Evolutionary conservation across 495 filamentous ascomycete species (phyloP).

Genomic region (Chaetomium cochliodes): DNA sequence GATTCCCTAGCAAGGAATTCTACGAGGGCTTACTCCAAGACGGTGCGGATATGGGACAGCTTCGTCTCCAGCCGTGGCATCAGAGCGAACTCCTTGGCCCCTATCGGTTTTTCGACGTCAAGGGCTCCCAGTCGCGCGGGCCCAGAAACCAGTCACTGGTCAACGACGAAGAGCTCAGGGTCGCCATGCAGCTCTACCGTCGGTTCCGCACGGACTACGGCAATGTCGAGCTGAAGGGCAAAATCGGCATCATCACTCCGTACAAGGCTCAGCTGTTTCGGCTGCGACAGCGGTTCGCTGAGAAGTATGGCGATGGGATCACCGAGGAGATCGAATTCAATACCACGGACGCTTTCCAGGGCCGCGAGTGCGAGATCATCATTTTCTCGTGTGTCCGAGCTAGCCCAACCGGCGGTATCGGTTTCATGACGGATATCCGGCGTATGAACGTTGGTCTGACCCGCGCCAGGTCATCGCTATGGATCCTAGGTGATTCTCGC

Average conservation of each 20-base stretch:
- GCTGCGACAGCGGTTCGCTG: slow-evolving; percentile 68
- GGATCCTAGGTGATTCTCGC: slow-evolving; percentile 88
- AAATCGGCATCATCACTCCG: slow-evolving; percentile 94
- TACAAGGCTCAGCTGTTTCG: slow-evolving; percentile 91
- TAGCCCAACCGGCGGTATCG: slow-evolving; percentile 81
- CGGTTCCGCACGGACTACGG: slow-evolving; percentile 71
- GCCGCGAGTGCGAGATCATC: slow-evolving; percentile 93
- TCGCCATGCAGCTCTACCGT: slow-evolving; percentile 79
- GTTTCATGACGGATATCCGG: slow-evolving; percentile 95
- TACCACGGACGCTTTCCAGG: slow-evolving; percentile 97
- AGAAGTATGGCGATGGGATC: slow-evolving; percentile 70
- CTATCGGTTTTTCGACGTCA: slow-evolving; percentile 97
- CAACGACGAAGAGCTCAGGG: slow-evolving; percentile 80
- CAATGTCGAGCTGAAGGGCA: slow-evolving; percentile 67
- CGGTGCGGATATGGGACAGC: slow-evolving; percentile 72
- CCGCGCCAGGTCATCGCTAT: slow-evolving; percentile 90
- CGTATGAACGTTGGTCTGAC: slow-evolving; percentile 99
- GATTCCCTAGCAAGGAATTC: slow-evolving; percentile 85
- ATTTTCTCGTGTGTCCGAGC: slow-evolving; percentile 98
- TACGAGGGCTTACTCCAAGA: slow-evolving; percentile 86
- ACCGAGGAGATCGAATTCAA: slow-evolving; percentile 87
- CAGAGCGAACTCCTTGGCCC: slow-evolving; percentile 74
- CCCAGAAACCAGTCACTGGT: slow-evolving; percentile 81
- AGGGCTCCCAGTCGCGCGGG: slow-evolving; percentile 77
- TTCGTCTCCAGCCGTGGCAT: slow-evolving; percentile 83